Base-by-base conservation (phyloP, 208 protist species). In the Trypanosoma grayi region DNA sequence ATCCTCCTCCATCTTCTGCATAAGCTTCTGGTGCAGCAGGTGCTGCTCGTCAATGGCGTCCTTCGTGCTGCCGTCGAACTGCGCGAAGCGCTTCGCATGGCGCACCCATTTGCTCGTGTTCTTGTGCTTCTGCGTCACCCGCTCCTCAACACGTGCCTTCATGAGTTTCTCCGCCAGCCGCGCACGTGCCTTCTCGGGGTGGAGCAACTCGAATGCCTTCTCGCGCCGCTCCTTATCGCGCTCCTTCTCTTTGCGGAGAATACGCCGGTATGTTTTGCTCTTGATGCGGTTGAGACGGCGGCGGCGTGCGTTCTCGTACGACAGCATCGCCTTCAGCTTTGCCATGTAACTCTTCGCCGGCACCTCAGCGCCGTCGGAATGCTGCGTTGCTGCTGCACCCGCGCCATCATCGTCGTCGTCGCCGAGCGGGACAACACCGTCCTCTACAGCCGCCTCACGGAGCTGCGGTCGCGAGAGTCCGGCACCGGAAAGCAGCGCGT, bases 221-320 rank as follows among this genome's bases (percentile, higher is more conserved):
- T 94, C 69, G 24, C 79, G 77, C 10, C 81, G 73, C 43, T 95
- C 87, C 62, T 76, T 75, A 54, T 95, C 92, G 0, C 85, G 73
- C 4, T 97, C 89, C 74, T 95, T 92, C 55, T 97, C 92, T 66
- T 94, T 94, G 25, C 92, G 86, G 16, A 93, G 68, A 36, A 97
- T 95, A 52, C 92, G 85, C 24, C 90, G 81, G 75, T 97, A 97
- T 20, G 89, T 94, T 64, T 97, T 97, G 52, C 85, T 94, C 60
- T 97, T 97, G 68, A 97, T 97, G n/a, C 77, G 67, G 57, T 97
- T 97, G 34, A 95, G 72, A 13, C 92, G 85, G 60, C 85, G 79
- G 20, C 89, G 83, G 3, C 87, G 81, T 43, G 79, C 79, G 70
- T 90, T 92, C 59, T 97, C 89, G 57, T 84, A 89, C 11, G 89